Percentiles rank a stretch among this genome's conserved stretches.
These are phyloP conservation scores for Capsicum pubescens DNA, from an alignment of 257 asterid species.

Conservation along the genomic window DNA sequence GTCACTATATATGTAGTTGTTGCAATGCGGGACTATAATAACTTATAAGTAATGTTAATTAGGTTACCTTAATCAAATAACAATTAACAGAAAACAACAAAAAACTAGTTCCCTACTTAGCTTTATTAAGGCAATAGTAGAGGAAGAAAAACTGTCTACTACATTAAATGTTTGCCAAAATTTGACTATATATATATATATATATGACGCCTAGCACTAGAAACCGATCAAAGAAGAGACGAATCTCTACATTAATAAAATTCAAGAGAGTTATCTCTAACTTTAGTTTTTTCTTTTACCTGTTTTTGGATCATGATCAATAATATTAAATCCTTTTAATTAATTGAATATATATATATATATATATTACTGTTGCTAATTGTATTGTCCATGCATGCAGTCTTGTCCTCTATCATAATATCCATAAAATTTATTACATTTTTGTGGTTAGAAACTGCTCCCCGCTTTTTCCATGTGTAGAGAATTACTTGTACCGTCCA, in stretches of 20 bases:
- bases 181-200: neutral
- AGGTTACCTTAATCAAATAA: neutral
- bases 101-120: neutral
- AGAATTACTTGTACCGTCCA: neutral
- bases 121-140: neutral
- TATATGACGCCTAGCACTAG: neutral
- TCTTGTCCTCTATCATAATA: neutral
- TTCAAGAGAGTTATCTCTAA: constrained; percentile 17
- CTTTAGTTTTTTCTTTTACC: neutral
- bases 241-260: constrained; percentile 12
- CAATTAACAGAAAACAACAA: neutral
- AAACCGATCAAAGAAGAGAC: constrained; percentile 8
- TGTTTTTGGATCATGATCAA: neutral
- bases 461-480: neutral
- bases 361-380: neutral
- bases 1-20: neutral
- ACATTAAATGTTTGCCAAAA: neutral
- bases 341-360: neutral
- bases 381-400: neutral
- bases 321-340: neutral
- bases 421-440: neutral
- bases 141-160: neutral
- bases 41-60: constrained; percentile 17
- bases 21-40: neutral
- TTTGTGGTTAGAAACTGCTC: neutral